A percentile compares a stretch with the other conserved stretches of the same genome.
Conservation (phyloP, 148 eudicot species). For the Persicaria tinctoria region DNA sequence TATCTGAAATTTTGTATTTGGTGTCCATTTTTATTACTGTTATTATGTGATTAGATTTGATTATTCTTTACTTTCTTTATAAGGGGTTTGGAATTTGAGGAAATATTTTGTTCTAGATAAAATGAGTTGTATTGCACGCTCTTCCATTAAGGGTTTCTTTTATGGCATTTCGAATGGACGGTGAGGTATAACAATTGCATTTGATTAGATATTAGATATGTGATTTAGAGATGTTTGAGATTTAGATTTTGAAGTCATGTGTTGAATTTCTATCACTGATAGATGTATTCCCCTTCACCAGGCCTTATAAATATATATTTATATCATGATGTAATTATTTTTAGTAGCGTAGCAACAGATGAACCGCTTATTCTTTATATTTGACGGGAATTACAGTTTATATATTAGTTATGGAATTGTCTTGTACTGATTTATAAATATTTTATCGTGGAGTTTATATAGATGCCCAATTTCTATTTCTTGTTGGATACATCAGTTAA, state of each 20-base stretch:
- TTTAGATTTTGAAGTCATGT: neutral
- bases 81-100: conserved; percentile 5
- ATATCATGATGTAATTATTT: neutral
- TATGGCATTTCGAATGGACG: neutral
- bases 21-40: neutral
- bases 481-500: neutral
- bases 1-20: neutral
- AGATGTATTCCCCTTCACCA: neutral
- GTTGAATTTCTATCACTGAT: neutral
- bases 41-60: neutral
- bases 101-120: neutral
- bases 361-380: neutral
- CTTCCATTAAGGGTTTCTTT: neutral
- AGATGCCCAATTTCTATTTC: neutral
- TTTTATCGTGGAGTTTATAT: neutral
- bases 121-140: neutral
- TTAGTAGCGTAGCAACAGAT: neutral
- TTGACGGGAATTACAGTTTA: neutral
- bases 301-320: neutral
- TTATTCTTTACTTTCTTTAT: conserved; percentile 5
- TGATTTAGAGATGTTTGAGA: neutral
- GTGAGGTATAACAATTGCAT: neutral
- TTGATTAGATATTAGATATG: neutral
- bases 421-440: neutral
- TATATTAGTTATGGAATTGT: neutral